Evolutionary conservation across 108 stramenopile species (phyloP).

Genomic region (Cyclostephanos invisitatus): DNA sequence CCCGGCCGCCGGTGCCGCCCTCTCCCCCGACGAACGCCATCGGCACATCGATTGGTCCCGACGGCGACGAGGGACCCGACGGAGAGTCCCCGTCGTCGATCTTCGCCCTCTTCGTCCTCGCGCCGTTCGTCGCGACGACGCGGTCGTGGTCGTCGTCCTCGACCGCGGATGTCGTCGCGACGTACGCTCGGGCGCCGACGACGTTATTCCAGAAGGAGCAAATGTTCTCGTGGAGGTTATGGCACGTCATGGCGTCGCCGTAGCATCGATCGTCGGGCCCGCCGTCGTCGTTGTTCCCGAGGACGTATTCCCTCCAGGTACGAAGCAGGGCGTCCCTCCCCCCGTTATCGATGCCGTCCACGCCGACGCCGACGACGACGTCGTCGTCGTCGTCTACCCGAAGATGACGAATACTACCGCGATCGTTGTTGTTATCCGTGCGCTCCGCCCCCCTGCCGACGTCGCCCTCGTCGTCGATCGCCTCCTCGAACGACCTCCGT

Average conservation of each 20-base stretch:
- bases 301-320: not conserved
- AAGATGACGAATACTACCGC: no score
- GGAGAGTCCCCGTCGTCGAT: not conserved
- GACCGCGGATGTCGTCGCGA: not conserved
- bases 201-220: conserved; percentile 3
- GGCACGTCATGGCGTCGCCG: not conserved
- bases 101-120: conserved; percentile 1
- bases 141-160: not conserved
- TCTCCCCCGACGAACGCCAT: not conserved
- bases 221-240: not conserved
- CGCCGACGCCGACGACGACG: not conserved
- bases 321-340: not conserved
- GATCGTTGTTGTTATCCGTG: no score
- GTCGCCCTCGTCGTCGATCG: not conserved
- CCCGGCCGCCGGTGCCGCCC: no score
- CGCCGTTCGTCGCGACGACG: not conserved
- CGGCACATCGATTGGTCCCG: not conserved
- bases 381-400: no score
- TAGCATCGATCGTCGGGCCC: not conserved
- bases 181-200: not conserved
- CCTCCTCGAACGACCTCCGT: not conserved
- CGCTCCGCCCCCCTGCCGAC: no score
- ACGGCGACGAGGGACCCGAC: not conserved
- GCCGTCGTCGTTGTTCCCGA: not conserved
- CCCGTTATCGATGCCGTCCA: not conserved